Percentiles rank a stretch among this genome's conserved stretches.
phyloP scores from a whole-genome alignment of 768 basidiomycete species.

The Russula virescens region DNA sequence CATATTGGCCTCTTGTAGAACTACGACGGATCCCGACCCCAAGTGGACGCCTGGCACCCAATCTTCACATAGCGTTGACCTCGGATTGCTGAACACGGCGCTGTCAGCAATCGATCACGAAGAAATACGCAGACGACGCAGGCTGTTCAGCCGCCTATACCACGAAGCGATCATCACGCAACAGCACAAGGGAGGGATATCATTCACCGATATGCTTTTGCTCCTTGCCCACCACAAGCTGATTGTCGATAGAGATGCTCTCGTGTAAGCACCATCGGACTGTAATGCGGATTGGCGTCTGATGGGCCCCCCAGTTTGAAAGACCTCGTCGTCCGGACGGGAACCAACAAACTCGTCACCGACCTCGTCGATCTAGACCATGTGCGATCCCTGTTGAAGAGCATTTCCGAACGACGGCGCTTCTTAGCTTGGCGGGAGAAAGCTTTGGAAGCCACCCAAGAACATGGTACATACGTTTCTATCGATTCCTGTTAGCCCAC shows the following conservation, averaged over 20 bases:
- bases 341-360: conserved; percentile 71
- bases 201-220: conserved; percentile 85
- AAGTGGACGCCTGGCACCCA: conserved; percentile 30
- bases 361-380: conserved; percentile 83
- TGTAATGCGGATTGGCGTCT: neutral
- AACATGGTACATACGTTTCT: conserved; percentile 25
- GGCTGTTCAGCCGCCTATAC: conserved; percentile 68
- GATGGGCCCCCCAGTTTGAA: conserved; percentile 49
- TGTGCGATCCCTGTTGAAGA: conserved; percentile 72
- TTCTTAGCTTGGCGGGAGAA: conserved; percentile 52
- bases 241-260: conserved; percentile 81
- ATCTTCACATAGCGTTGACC: conserved; percentile 51
- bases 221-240: conserved; percentile 88
- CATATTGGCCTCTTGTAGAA: conserved; percentile 49
- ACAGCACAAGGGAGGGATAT: conserved; percentile 71
- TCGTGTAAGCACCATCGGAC: conserved; percentile 55
- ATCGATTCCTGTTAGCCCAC: neutral
- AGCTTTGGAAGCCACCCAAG: conserved; percentile 32
- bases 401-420: conserved; percentile 64
- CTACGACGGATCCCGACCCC: conserved; percentile 33
- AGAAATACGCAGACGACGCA: conserved; percentile 58
- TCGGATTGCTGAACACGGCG: conserved; percentile 51
- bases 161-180: conserved; percentile 80
- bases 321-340: conserved; percentile 70
- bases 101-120: conserved; percentile 61